phyloP scores from a whole-genome alignment of 768 basidiomycete species.

The Mycena filopes region DNA sequence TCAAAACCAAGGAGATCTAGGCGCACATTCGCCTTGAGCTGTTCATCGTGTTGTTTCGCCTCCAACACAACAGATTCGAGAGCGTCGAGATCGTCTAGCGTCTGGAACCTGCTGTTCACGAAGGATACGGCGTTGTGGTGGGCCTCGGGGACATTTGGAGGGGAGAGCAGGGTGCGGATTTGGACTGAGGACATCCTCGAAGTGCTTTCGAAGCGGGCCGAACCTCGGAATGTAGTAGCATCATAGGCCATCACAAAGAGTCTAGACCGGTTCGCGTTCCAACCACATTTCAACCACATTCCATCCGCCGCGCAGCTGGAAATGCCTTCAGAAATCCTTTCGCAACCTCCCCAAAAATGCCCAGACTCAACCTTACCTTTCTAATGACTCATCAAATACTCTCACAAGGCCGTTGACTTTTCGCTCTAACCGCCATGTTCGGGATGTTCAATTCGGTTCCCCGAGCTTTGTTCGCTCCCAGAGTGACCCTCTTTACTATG shows the following conservation, averaged over 20 bases:
- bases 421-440: not conserved
- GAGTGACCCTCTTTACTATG: constrained; percentile 3
- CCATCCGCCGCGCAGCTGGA: too few relatives aligned
- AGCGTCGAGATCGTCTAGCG: constrained; percentile 61
- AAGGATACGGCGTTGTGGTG: constrained; percentile 46
- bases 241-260: not conserved
- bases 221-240: too few relatives aligned
- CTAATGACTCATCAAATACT: constrained; percentile 8
- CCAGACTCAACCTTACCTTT: not conserved
- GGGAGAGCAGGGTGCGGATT: constrained; percentile 60
- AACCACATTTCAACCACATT: constrained; percentile 4
- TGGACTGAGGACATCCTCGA: constrained; percentile 52
- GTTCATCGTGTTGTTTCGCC: constrained; percentile 51
- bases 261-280: constrained; percentile 11
- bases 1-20: constrained; percentile 25
- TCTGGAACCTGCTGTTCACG: constrained; percentile 59
- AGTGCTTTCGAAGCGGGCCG: not conserved
- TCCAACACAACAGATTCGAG: constrained; percentile 57
- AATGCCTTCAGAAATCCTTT: not conserved
- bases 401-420: not conserved
- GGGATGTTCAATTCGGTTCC: constrained; percentile 18
- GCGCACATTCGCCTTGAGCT: constrained; percentile 60
- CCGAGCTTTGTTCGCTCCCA: not conserved
- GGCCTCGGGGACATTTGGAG: constrained; percentile 54
- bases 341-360: not conserved